phyloP scores from a whole-genome alignment of 306 rosid species.

The Quercus robur region DNA sequence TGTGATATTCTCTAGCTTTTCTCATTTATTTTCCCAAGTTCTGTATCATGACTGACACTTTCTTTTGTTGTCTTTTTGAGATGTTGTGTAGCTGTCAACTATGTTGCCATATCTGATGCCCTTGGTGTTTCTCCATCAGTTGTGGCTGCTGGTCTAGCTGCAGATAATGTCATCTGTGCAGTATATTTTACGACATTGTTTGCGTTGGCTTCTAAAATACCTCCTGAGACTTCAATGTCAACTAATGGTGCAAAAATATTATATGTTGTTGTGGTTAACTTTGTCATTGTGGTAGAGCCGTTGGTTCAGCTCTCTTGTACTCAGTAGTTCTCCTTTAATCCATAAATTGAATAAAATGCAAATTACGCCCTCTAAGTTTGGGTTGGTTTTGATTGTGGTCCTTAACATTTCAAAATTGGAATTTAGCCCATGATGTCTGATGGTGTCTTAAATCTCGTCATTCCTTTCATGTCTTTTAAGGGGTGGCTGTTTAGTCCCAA shows the following conservation, averaged over 20 bases:
- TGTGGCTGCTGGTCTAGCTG: conserved; percentile 74
- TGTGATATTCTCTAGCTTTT: conserved; percentile 4
- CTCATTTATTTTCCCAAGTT: neutral
- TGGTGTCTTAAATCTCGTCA: no score
- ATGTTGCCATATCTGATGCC: conserved; percentile 67
- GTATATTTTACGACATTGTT: conserved; percentile 68
- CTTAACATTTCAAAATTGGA: no score
- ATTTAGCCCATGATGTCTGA: no score
- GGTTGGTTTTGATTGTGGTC: no score
- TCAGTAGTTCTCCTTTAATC: neutral
- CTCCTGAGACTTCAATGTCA: conserved; percentile 50
- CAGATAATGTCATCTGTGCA: conserved; percentile 83
- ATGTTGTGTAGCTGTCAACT: conserved; percentile 59
- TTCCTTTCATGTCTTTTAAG: no score
- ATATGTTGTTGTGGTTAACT: neutral
- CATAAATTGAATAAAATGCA: no score
- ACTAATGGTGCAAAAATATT: conserved; percentile 28
- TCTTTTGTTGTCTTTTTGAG: neutral
- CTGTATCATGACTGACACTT: neutral
- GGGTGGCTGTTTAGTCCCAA: no score
- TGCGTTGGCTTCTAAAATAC: conserved; percentile 62
- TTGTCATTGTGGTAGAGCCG: neutral
- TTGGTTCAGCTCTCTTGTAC: neutral
- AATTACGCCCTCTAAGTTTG: no score
- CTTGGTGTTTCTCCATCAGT: conserved; percentile 59